Base-by-base conservation (phyloP, 305 asterid genomes). In the Nicotiana rustica region DNA sequence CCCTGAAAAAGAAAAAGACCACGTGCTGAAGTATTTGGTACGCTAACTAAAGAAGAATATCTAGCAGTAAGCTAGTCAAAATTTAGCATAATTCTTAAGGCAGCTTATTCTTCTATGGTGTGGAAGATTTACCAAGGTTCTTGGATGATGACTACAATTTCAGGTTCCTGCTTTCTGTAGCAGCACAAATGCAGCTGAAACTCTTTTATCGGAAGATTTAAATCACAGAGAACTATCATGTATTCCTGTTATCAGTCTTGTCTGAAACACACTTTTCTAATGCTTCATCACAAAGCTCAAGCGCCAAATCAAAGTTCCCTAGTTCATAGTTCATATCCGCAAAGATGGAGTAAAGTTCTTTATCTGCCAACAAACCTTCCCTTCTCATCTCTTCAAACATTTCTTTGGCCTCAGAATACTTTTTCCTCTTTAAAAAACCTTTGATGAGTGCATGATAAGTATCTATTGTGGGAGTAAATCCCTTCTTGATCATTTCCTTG, bases 221-320 rank as follows among this genome's bases (percentile, higher is more conserved):
- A 31, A 29, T 67, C 73, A 31, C 12, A 79, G 62, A 13, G 25
- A 64, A 67, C 38, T 19, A 77, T 86, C 79, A 88, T 36, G 83
- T 80, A 73, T 76, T 85, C 82, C 89, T 88, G 19, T 79, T 82
- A 85, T 85, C 87, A 78, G 66, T 76, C 75, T 82, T 80, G 67
- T 83, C 78, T 82, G 82, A 57, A 36, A 91, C 85, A 85, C 91
- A 88, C 75, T 84, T 92, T 81, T 96, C 99, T 65, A 93, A 87
- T 44, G 91, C 93, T 87, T 96, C 98, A 88, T 93, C 97, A 85
- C 98, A 93, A 84, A 96, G 97, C 90, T 88, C 91, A 90, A 96
- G 90, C 67, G 93, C 88, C 79, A 77, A 73, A 89, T 92, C 98
- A 64, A 93, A 79, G 77, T 94, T 89, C 76, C 98, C 98, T 64